Conservation (phyloP, 306 rosid species). For the Hippophae gyantsensis region DNA sequence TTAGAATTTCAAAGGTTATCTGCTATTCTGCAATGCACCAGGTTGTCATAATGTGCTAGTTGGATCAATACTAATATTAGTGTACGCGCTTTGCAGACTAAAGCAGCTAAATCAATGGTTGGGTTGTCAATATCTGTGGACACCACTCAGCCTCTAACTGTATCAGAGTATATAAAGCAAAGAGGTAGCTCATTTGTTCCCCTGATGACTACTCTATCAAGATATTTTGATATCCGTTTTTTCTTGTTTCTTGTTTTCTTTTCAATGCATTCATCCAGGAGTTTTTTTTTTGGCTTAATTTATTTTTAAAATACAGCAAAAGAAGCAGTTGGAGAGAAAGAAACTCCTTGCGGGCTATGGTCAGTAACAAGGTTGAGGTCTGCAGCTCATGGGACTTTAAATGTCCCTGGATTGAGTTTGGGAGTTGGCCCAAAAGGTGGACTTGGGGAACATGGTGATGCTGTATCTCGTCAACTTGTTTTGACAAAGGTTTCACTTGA, state of each 20-base stretch:
- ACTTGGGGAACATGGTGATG: conserved; percentile 96
- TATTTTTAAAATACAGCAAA: conserved; percentile 44
- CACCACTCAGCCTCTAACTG: conserved; percentile 60
- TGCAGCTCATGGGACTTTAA: conserved; percentile 92
- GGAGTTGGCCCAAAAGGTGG: conserved; percentile 97
- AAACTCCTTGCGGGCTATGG: conserved; percentile 94
- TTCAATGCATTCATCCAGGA: not conserved
- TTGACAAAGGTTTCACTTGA: conserved; percentile 89
- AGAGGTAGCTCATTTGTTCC: conserved; percentile 52
- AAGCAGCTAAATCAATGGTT: conserved; percentile 84
- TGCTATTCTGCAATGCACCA: too few species aligned
- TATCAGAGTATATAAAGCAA: conserved; percentile 66
- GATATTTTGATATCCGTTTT: conserved; percentile 2
- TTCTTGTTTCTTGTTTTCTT: not conserved
- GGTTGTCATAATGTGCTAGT: too few species aligned
- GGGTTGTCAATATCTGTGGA: conserved; percentile 81
- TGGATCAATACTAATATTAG: conserved; percentile 11
- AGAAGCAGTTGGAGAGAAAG: conserved; percentile 99
- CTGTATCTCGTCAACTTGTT: conserved; percentile 93
- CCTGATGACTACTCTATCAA: conserved; percentile 11
- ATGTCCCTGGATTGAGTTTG: conserved; percentile 86
- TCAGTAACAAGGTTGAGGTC: conserved; percentile 91
- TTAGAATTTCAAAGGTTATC: too few species aligned
- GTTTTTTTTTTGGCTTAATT: too few species aligned
- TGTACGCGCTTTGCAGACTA: conserved; percentile 49